These are phyloP conservation scores for Penicillium sclerotiorum DNA, from an alignment of 2,329 filamentous ascomycete species.

Conservation along the genomic window DNA sequence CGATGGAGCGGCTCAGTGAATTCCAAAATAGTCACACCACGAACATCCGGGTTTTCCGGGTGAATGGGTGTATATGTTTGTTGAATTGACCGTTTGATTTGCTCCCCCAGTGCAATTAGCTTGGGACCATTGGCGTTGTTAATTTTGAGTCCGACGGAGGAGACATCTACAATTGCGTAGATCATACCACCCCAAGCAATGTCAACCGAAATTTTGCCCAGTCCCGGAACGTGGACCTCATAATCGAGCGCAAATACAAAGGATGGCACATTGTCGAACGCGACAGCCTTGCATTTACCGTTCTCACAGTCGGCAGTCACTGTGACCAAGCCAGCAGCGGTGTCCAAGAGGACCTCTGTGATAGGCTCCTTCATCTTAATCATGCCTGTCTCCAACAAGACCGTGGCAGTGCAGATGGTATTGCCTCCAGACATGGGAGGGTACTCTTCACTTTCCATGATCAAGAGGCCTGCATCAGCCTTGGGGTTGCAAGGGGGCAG, in stretches of 20 bases:
- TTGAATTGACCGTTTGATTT: slow-evolving; percentile 4
- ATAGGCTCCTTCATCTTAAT: slow-evolving; percentile 47
- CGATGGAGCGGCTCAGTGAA: slow-evolving; percentile 32
- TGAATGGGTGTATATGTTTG: slow-evolving; percentile 35
- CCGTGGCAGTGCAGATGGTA: slow-evolving; percentile 45
- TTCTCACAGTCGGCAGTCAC: slow-evolving; percentile 43
- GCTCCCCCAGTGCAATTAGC: slow-evolving; percentile 19
- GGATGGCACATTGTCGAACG: slow-evolving; percentile 48
- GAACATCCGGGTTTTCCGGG: slow-evolving; percentile 31
- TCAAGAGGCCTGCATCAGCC: slow-evolving; percentile 49
- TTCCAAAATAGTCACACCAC: slow-evolving; percentile 1
- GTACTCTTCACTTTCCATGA: slow-evolving; percentile 50
- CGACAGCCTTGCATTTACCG: slow-evolving; percentile 47
- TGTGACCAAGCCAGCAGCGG: slow-evolving; percentile 45
- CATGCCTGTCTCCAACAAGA: slow-evolving; percentile 51
- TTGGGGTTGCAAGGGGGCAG: slow-evolving; percentile 45
- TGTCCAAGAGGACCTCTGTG: slow-evolving; percentile 45
- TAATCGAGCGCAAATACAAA: slow-evolving; percentile 46
- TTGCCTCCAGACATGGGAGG: slow-evolving; percentile 49
- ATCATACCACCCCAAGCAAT: slow-evolving; percentile 51
- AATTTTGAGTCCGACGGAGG: slow-evolving; percentile 38
- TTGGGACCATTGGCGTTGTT: slow-evolving; percentile 32
- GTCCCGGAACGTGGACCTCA: slow-evolving; percentile 40
- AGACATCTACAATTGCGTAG: slow-evolving; percentile 45
- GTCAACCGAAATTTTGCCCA: slow-evolving; percentile 45